Base-by-base conservation (phyloP, 2,329 filamentous ascomycete species). In the Talaromyces verruculosus region DNA sequence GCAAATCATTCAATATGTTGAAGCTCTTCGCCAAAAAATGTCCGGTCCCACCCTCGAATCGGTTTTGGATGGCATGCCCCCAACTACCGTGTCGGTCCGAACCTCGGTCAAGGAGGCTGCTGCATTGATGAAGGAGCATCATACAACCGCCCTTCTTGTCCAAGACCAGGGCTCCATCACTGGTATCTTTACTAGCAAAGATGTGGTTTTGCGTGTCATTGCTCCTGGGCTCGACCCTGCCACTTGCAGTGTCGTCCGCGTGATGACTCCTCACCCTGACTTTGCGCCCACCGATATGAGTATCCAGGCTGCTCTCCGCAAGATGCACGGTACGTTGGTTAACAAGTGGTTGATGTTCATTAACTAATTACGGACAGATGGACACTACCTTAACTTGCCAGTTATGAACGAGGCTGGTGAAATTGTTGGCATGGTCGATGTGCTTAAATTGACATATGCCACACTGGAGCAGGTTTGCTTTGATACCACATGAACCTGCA, bases 201-300 rank as follows among this genome's bases (percentile, higher is more conserved):
- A 99, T 81, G 94, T 99, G 61, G 95, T 99, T 67, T 86, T 99
- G 66, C 92, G 95, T 79, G 95, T 99, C 67, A 99, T 99, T 81
- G 95, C 95, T 64, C 95, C 95, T 60, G 95, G 95, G 19, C 85
- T 99, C 67, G 95, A 99, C 78, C 95, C 95, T 55, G 86, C 88
- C 67, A 98, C 90, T 74, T 99, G 95, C 85, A 98, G 94, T 77
- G 95, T 99, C 68, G 94, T 99, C 70, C 90, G 95, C 72, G 95
- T 99, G 71, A 99, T 99, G 95, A 99, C 95, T 39, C 95, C 95
- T 70, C 95, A 99, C 77, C 95, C 95, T 6, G 95, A 99, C 79
- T 99, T 99, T 85, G 95, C 95, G 65, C 93, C 95, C 35, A 92
- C 96, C 83, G 94, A 98, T 79, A 98, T 99, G 95, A 98, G 89